Conservation (phyloP, 2,329 filamentous ascomycete species). For the Endocalyx cinctus region DNA sequence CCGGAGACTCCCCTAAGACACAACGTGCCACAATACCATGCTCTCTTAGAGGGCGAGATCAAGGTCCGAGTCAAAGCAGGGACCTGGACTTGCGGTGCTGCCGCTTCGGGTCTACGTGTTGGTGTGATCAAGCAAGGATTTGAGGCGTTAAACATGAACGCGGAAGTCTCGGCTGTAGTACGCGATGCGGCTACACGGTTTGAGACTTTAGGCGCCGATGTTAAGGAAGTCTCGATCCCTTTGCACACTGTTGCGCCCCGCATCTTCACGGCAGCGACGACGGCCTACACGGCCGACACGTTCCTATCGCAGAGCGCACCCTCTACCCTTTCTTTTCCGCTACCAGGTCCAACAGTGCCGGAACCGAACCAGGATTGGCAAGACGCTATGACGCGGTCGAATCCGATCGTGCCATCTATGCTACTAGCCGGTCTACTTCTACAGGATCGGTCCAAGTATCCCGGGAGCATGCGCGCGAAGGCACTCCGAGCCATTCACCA, state of each 20-base stretch:
- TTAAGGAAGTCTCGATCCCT: conserved; percentile 41
- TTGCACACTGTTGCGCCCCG: conserved; percentile 40
- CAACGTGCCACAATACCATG: conserved; percentile 28
- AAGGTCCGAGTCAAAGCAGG: conserved; percentile 11
- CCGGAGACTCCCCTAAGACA: conserved; percentile 31
- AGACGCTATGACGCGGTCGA: conserved; percentile 36
- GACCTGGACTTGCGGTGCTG: conserved; percentile 16
- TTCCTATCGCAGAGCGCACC: conserved; percentile 25
- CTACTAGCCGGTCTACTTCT: conserved; percentile 34
- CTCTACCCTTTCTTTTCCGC: conserved; percentile 25
- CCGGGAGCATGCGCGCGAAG: conserved; percentile 34
- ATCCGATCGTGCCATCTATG: conserved; percentile 41
- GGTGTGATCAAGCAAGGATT: conserved; percentile 43
- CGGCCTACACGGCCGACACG: conserved; percentile 27
- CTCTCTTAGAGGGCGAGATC: conserved; percentile 19
- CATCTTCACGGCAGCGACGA: conserved; percentile 42
- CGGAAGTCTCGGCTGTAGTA: conserved; percentile 32
- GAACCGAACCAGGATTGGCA: conserved; percentile 35
- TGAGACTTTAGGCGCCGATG: conserved; percentile 35
- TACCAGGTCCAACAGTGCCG: conserved; percentile 24
- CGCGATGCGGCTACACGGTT: conserved; percentile 33
- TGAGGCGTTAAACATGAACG: conserved; percentile 30
- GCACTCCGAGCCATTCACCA: conserved; percentile 41
- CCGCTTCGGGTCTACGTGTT: conserved; percentile 36
- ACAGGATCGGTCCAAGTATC: conserved; percentile 18